Evolutionary conservation across 164 flowering plant species (phyloP).

Genomic region (Brasenia schreberi): DNA sequence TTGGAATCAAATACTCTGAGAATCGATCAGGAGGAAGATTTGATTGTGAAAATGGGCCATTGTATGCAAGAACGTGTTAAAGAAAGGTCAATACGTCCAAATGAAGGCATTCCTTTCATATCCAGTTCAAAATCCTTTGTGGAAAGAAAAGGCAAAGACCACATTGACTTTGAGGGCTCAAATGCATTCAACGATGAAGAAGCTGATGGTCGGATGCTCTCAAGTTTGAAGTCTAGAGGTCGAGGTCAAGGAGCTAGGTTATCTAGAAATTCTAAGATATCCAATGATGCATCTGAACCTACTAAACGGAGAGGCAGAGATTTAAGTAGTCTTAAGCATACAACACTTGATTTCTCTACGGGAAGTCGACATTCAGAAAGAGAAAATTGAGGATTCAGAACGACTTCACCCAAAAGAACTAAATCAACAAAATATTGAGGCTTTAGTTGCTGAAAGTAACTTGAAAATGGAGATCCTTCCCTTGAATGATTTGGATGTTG

Average conservation of each 20-base stretch:
- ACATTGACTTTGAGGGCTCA: background rate
- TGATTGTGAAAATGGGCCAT: slow-evolving; percentile 71
- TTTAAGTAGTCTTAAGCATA: slow-evolving; percentile 66
- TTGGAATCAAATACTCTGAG: too few species aligned
- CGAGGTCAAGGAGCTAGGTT: slow-evolving; percentile 44
- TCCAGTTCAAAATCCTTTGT: slow-evolving; percentile 29
- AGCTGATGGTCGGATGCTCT: slow-evolving; percentile 20
- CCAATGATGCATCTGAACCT: slow-evolving; percentile 33
- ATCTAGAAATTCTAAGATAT: slow-evolving; percentile 25
- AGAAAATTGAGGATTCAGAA: slow-evolving; percentile 13
- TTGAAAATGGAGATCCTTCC: too few species aligned
- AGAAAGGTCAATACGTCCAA: slow-evolving; percentile 42
- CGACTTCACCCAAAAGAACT: too few species aligned
- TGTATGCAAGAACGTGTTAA: slow-evolving; percentile 83
- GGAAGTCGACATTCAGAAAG: slow-evolving; percentile 62
- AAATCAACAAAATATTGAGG: too few species aligned
- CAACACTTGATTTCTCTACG: slow-evolving; percentile 61
- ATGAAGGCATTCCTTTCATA: slow-evolving; percentile 28
- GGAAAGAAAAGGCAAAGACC: slow-evolving; percentile 40
- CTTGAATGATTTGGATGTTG: too few species aligned
- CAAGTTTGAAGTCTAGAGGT: slow-evolving; percentile 29
- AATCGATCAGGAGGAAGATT: too few species aligned
- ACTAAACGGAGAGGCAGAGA: slow-evolving; percentile 48
- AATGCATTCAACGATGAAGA: too few species aligned
- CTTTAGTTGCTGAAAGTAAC: too few species aligned